Base-by-base conservation (phyloP, 2,329 filamentous ascomycete genomes). In the Blastomyces parvus region DNA sequence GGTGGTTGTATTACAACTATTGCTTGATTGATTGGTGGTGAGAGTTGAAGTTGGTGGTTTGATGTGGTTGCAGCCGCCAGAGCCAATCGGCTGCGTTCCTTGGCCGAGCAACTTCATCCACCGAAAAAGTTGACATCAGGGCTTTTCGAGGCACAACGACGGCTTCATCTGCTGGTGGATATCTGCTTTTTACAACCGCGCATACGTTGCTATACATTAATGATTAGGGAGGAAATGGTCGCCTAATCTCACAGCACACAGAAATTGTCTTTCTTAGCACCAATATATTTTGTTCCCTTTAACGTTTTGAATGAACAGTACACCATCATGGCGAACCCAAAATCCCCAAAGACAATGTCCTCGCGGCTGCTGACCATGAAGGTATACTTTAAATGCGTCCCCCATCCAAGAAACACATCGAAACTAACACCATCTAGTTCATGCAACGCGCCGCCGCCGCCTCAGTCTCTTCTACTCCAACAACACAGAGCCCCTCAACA, bases 341-440 rank as follows among this genome's bases (percentile, higher is more conserved):
- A 73, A 65, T 80, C 84, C 57, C 84, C 84, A 40, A 88, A 88
- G 76, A 82, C 82, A 56, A 91, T 95, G 86, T 96, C 92, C 66
- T 92, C 88, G 64, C 87, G 91, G 68, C 86, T 97, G 58, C 82
- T 95, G 72, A 92, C 89, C 46, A 97, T 96, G 91, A 96, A 96
- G 77, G 83, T 82, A 72, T 33, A 68, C 62, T 56, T 38, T 46
- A 70, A 42, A 61, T 48, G 2, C 40, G 38, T 36, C 27, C 64
- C 63, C 33, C 40, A 48, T 46, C n/a, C 60, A 42, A 25, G 33
- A 53, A 17, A 14, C 19, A 33, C 13, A 6, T 6, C 44, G 17
- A 33, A 27, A 19, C 50, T 53, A 33, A 53, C 25, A 11, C 3
- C 27, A 30, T 11, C 69, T 69, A 86, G 80, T 97, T 97, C 74